Conservation (phyloP, 2,329 filamentous ascomycete species). For the Penicillium sp. region DNA sequence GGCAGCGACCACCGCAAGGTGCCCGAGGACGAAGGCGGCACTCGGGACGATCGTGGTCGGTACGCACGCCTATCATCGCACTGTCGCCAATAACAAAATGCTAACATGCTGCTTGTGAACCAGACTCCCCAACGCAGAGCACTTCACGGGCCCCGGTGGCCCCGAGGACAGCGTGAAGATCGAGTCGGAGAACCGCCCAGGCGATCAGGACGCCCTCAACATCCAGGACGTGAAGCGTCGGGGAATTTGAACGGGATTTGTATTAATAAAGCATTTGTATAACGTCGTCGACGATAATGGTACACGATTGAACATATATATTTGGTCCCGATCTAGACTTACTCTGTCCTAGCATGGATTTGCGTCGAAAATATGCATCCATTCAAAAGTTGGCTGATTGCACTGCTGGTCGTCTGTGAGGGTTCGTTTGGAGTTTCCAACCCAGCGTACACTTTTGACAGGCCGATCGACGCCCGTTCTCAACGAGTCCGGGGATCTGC, state of each 20-base stretch:
- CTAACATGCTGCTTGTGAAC: constrained; percentile 2
- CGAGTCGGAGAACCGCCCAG: constrained; percentile 26
- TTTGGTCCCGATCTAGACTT: too few relatives aligned
- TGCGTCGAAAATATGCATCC: too few relatives aligned
- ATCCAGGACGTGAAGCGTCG: constrained; percentile 26
- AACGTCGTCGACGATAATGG: not conserved
- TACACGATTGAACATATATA: too few relatives aligned
- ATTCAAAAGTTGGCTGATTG: too few relatives aligned
- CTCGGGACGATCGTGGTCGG: constrained; percentile 37
- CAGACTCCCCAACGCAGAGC: constrained; percentile 36
- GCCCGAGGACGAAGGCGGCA: constrained; percentile 43
- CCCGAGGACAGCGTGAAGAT: constrained; percentile 36
- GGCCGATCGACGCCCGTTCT: too few relatives aligned
- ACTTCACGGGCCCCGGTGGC: constrained; percentile 38
- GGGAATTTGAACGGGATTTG: constrained; percentile 16
- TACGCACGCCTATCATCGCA: constrained; percentile 18
- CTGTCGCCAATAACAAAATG: not conserved
- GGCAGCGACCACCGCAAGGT: constrained; percentile 41
- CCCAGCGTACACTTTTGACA: too few relatives aligned
- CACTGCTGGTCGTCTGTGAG: too few relatives aligned
- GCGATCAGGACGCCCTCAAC: constrained; percentile 29
- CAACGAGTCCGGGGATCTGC: too few relatives aligned
- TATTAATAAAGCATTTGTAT: constrained; percentile 3
- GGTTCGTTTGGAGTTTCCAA: too few relatives aligned
- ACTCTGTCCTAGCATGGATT: too few relatives aligned